Conservation (phyloP, 345 rosid genomes). For the Euphorbia tirucalli region DNA sequence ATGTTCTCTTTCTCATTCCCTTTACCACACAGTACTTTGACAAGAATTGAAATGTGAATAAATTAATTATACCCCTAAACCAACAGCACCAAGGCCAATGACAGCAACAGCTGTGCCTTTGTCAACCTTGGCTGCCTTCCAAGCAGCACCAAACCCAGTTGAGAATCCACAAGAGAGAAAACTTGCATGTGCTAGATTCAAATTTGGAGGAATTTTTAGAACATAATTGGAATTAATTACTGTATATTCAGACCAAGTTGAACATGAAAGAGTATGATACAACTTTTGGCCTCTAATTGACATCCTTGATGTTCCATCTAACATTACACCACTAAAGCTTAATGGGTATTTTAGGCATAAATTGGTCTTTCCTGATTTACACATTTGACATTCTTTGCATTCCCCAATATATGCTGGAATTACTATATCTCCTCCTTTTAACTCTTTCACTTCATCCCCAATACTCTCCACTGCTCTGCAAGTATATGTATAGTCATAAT, state of each 20-base stretch:
- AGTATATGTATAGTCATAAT: too few species aligned
- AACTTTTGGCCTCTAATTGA: slow-evolving; percentile 42
- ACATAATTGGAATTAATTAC: slow-evolving; percentile 47
- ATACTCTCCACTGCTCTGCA: slow-evolving; percentile 56
- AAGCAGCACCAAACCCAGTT: slow-evolving; percentile 66
- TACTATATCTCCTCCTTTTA: slow-evolving; percentile 57
- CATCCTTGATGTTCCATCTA: slow-evolving; percentile 59
- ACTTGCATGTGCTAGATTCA: slow-evolving; percentile 41
- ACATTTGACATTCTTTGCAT: slow-evolving; percentile 58
- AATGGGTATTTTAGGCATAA: slow-evolving; percentile 47
- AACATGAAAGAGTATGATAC: slow-evolving; percentile 48
- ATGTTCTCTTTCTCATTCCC: too few species aligned
- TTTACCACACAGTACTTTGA: neutral
- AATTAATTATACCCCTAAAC: slow-evolving; percentile 44
- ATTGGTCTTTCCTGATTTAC: slow-evolving; percentile 44
- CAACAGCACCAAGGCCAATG: slow-evolving; percentile 76
- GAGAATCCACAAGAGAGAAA: slow-evolving; percentile 68
- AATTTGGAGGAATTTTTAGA: slow-evolving; percentile 43
- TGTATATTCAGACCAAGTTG: slow-evolving; percentile 63
- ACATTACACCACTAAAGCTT: slow-evolving; percentile 34
- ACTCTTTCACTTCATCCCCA: slow-evolving; percentile 50
- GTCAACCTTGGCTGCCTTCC: slow-evolving; percentile 57
- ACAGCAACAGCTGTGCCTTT: slow-evolving; percentile 56
- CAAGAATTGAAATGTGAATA: neutral
- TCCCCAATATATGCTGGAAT: slow-evolving; percentile 50